phyloP scores from a whole-genome alignment of 1,139 yeast species.

The Yamadazyma aaseri region DNA sequence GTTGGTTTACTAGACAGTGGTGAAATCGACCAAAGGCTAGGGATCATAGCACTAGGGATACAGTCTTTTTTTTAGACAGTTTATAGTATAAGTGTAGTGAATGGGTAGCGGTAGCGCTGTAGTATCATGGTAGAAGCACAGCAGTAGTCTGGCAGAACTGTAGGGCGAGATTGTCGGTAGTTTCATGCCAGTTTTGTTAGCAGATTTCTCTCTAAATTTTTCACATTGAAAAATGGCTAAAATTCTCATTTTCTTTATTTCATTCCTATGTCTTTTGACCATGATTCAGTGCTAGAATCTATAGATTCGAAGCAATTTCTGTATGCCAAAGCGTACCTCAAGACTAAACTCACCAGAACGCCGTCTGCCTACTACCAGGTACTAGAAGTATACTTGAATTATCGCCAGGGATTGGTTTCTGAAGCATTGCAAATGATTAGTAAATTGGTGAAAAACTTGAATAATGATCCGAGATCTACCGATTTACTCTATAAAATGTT shows the following conservation, averaged over 20 bases:
- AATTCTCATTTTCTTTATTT: no score
- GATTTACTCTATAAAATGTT: constrained; percentile 45
- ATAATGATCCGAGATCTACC: constrained; percentile 56
- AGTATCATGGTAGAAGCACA: no score
- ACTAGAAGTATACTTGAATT: constrained; percentile 43
- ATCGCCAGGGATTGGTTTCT: constrained; percentile 39
- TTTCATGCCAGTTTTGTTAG: no score
- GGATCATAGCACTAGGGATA: constrained; percentile 17
- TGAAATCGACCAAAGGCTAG: constrained; percentile 25
- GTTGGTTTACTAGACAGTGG: constrained; percentile 15
- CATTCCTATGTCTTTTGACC: constrained; percentile 1
- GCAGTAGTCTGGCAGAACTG: no score
- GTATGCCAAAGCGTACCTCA: constrained; percentile 51
- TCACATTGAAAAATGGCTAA: no score
- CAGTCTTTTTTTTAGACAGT: no score
- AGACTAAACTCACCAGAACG: constrained; percentile 48
- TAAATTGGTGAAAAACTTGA: constrained; percentile 43
- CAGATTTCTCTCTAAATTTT: no score
- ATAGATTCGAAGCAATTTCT: constrained; percentile 55
- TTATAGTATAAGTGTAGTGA: no score
- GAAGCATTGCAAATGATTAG: constrained; percentile 45
- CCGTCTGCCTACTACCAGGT: constrained; percentile 61
- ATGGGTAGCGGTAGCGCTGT: no score
- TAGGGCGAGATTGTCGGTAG: no score
- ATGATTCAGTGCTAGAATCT: constrained; percentile 17